Conservation (phyloP, 192 early-diverging fungal genomes). For the Coemansia asiatica region DNA sequence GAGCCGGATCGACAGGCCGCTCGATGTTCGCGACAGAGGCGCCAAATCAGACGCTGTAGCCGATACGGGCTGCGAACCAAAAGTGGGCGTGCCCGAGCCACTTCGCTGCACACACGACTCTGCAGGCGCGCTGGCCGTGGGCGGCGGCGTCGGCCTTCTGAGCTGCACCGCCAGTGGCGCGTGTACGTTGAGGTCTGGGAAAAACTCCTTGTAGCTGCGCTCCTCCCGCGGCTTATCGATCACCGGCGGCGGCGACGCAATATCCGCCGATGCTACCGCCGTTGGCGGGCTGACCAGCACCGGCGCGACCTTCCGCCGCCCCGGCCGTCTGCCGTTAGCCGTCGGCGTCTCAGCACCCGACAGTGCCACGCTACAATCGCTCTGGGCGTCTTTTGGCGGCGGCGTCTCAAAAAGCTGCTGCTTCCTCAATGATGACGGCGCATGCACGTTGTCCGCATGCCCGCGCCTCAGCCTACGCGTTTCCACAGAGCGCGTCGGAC, state of each 20-base stretch:
- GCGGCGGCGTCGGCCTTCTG: neutral
- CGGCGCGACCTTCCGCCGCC: conserved; percentile 19
- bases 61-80: neutral
- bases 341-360: neutral
- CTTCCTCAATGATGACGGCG: conserved; percentile 11
- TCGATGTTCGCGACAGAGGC: conserved; percentile 21
- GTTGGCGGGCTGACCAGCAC: conserved; percentile 14
- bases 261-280: neutral
- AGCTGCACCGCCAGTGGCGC: conserved; percentile 29
- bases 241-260: conserved; percentile 21
- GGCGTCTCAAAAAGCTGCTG: conserved; percentile 9
- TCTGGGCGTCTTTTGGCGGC: neutral
- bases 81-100: neutral
- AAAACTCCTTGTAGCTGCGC: conserved; percentile 74
- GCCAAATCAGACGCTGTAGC: neutral
- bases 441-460: conserved; percentile 22
- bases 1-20: conserved; percentile 37
- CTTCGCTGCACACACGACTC: neutral
- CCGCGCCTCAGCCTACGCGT: conserved; percentile 29
- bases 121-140: neutral
- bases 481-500: conserved; percentile 15
- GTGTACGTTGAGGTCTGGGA: conserved; percentile 72
- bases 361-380: neutral
- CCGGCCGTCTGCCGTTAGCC: neutral
- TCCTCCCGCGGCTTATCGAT: conserved; percentile 81